These are phyloP conservation scores for Erythrophleum fordii DNA, from an alignment of 306 rosid species.

Conservation along the genomic window DNA sequence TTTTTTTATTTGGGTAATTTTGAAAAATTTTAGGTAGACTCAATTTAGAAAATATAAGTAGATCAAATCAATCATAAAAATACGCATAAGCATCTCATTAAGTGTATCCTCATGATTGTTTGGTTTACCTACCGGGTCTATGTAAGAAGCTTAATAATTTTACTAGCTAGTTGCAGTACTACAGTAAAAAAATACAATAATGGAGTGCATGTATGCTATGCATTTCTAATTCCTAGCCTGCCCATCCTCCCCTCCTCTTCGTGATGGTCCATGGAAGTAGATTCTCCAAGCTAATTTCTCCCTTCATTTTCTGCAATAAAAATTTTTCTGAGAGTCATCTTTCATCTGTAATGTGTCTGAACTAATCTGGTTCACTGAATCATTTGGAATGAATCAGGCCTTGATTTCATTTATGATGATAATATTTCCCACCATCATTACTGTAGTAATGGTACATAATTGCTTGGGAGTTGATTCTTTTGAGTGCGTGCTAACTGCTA, in stretches of 20 bases:
- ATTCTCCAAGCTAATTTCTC: not conserved
- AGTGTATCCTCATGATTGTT: not conserved
- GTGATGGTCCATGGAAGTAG: slow-evolving; percentile 22
- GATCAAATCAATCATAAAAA: not conserved
- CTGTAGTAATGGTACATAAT: slow-evolving; percentile 16
- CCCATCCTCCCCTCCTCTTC: not conserved
- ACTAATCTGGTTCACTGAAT: slow-evolving; percentile 2
- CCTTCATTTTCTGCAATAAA: slow-evolving; percentile 40
- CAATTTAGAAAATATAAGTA: not conserved
- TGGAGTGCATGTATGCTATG: slow-evolving; percentile 36
- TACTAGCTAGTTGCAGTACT: slow-evolving; percentile 45
- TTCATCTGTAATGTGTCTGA: slow-evolving; percentile 26
- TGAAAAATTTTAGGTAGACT: not conserved
- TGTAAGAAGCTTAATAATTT: slow-evolving; percentile 18
- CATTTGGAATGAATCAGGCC: not conserved
- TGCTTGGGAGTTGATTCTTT: slow-evolving; percentile 19
- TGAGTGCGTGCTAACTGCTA: not conserved
- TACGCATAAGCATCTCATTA: not conserved
- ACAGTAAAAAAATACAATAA: slow-evolving; percentile 36
- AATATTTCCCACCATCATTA: slow-evolving; percentile 15
- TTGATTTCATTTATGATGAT: not conserved
- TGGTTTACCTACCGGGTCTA: not conserved
- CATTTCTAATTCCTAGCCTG: slow-evolving; percentile 24
- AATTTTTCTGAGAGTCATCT: slow-evolving; percentile 28
- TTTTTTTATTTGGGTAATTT: slow-evolving; percentile 17